phyloP scores from a whole-genome alignment of 257 asterid genomes.

The Solanum neorickii region DNA sequence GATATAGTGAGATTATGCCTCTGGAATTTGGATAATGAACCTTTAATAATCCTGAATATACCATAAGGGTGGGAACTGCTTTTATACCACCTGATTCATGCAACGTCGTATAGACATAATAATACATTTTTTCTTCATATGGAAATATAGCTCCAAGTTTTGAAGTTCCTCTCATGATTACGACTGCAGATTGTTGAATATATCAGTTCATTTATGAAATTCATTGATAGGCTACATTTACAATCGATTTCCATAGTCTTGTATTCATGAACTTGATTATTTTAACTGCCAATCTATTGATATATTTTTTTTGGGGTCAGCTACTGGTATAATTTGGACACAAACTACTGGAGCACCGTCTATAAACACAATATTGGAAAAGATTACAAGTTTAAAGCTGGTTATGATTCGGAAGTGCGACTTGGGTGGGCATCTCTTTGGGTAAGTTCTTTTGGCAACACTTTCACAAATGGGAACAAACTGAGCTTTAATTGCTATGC shows the following conservation, averaged over 20 bases:
- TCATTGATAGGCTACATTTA: neutral
- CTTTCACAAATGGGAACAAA: neutral
- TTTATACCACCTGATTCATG: neutral
- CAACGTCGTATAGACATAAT: neutral
- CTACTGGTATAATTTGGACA: constrained; percentile 69
- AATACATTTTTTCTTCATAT: neutral
- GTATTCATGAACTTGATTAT: neutral
- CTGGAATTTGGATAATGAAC: neutral
- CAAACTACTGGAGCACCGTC: constrained; percentile 73
- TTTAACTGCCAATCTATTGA: neutral
- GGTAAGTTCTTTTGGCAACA: constrained; percentile 33
- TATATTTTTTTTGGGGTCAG: constrained; percentile 28
- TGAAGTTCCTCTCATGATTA: neutral
- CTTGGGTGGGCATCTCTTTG: constrained; percentile 97
- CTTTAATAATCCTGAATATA: neutral
- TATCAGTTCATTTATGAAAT: neutral
- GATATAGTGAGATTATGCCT: neutral
- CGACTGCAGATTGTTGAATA: neutral
- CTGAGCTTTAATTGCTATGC: neutral
- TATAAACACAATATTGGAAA: constrained; percentile 75
- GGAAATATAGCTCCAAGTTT: neutral
- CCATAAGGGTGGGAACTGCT: neutral
- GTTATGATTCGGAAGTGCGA: constrained; percentile 86
- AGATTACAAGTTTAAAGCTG: constrained; percentile 85
- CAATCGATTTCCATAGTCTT: neutral